These are phyloP conservation scores for Colletotrichum spinosum DNA, from an alignment of 2,329 filamentous ascomycete genomes.

Conservation along the genomic window DNA sequence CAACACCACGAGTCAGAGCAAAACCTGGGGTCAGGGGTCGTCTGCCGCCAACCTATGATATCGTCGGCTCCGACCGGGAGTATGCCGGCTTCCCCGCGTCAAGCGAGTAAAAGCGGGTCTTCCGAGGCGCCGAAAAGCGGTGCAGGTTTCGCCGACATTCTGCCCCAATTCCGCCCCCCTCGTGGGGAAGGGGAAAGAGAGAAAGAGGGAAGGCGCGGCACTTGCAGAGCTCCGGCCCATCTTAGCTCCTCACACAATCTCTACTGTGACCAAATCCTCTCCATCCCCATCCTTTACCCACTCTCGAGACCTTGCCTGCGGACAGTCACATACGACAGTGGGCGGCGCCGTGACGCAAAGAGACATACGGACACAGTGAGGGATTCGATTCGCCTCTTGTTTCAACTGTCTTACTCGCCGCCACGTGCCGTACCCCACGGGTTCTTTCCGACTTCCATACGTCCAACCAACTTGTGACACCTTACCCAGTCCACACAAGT, in stretches of 20 bases:
- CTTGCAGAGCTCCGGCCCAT: conserved; percentile 23
- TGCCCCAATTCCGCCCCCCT: conserved; percentile 21
- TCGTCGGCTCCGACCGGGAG: conserved; percentile 28
- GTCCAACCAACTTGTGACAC: background rate
- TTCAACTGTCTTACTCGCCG: no score
- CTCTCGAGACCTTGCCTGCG: conserved; percentile 23
- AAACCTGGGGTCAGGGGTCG: conserved; percentile 8
- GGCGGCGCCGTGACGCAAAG: no score
- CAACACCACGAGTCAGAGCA: background rate
- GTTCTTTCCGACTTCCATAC: background rate
- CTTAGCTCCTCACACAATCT: conserved; percentile 29
- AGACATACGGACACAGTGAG: no score
- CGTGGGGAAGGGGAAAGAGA: no score
- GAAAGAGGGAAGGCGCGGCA: conserved; percentile 14
- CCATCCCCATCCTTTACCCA: conserved; percentile 18
- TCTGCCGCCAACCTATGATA: background rate
- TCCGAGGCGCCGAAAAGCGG: conserved; percentile 24
- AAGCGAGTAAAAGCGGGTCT: conserved; percentile 2
- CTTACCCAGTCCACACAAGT: background rate
- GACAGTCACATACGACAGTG: background rate
- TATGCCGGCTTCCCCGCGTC: conserved; percentile 33
- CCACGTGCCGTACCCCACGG: background rate
- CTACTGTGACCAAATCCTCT: conserved; percentile 2
- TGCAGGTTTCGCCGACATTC: conserved; percentile 35
- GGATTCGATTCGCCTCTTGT: no score